Percentiles rank a stretch among this genome's conserved stretches.
These are phyloP conservation scores for Novymonas esmeraldas DNA, from an alignment of 208 protist species.

Conservation along the genomic window DNA sequence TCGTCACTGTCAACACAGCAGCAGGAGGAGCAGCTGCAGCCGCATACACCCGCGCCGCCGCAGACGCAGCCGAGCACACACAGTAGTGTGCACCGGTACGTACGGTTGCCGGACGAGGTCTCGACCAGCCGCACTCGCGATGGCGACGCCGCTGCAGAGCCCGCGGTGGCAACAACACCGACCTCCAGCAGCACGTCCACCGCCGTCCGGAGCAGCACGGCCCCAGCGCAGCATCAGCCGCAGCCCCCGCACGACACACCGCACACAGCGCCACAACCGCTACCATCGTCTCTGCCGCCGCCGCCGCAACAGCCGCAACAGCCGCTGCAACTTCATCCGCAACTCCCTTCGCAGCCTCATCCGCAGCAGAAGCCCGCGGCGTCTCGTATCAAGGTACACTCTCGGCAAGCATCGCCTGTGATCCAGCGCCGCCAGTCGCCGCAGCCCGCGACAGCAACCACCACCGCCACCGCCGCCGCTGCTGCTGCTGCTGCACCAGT, in stretches of 20 bases:
- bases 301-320: no score
- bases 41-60: slow-evolving; percentile 1
- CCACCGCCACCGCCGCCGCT: neutral
- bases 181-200: neutral
- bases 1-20: neutral
- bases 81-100: neutral
- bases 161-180: neutral
- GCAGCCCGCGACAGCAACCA: neutral
- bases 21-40: neutral
- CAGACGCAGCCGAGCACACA: slow-evolving; percentile 1
- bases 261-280: neutral
- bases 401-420: neutral
- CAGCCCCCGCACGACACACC: neutral
- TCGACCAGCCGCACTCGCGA: neutral
- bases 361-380: neutral
- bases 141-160: neutral
- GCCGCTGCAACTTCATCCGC: no score
- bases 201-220: neutral
- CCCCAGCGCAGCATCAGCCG: no score
- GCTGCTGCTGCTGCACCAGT: neutral
- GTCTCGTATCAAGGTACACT: neutral
- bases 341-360: no score
- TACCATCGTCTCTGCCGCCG: neutral
- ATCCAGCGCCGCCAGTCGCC: no score
- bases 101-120: neutral